Percentiles rank a stretch among this genome's conserved stretches.
Conservation (phyloP, 2,329 filamentous ascomycete genomes). For the Tolypocladium paradoxum region DNA sequence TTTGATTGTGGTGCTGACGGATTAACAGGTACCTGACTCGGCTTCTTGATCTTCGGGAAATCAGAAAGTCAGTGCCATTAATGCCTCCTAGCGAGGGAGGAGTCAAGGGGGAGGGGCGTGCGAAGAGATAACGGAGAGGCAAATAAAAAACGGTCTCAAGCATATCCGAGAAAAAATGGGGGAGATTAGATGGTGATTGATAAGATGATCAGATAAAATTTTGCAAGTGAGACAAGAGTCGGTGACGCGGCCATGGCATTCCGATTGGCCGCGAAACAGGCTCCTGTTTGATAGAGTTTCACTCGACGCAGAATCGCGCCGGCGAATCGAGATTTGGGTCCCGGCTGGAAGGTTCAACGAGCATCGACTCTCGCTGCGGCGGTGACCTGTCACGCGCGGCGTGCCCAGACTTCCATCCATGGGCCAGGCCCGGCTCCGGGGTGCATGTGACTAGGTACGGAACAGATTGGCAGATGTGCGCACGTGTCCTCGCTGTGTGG, state of each 20-base stretch:
- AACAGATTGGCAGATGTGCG: neutral
- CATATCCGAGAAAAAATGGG: neutral
- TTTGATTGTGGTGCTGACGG: no score
- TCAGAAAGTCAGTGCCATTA: no score
- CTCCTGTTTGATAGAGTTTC: neutral
- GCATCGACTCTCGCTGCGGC: neutral
- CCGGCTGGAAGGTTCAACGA: neutral
- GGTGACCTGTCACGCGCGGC: neutral
- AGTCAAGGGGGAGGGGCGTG: neutral
- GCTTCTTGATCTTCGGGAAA: no score
- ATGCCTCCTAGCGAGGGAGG: neutral
- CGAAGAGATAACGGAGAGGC: neutral
- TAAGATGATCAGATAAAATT: slow-evolving; percentile 7
- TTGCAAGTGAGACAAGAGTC: neutral
- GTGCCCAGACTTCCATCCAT: neutral
- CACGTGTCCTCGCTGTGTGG: neutral
- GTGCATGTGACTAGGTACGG: neutral
- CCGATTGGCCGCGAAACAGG: slow-evolving; percentile 1
- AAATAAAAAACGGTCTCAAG: neutral
- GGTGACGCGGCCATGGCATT: neutral
- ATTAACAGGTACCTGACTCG: no score
- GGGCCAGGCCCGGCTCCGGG: neutral
- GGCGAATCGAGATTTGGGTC: neutral
- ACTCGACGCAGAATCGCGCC: neutral
- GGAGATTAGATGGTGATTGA: slow-evolving; percentile 3